Percentiles rank a stretch among this genome's conserved stretches.
Evolutionary conservation across 169 alveolate genomes (phyloP).

Genomic region (Plasmodium relictum): DNA sequence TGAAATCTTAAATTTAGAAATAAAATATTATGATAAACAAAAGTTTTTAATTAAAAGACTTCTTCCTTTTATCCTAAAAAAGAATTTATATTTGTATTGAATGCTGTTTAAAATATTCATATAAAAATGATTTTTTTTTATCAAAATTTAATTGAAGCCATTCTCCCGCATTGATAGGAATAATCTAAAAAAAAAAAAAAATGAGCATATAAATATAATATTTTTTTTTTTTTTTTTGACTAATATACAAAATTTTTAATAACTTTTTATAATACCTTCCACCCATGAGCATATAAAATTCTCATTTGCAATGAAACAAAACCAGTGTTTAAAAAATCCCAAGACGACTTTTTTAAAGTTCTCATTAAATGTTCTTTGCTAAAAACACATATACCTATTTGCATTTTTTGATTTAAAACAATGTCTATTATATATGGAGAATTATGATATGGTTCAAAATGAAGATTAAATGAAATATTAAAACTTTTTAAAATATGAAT

Average conservation of each 20-base stretch:
- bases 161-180: slow-evolving; percentile 67
- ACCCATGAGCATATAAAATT: slow-evolving; percentile 40
- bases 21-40: no score
- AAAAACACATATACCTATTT: slow-evolving; percentile 55
- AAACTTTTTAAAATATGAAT: slow-evolving; percentile 5
- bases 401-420: slow-evolving; percentile 7
- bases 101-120: slow-evolving; percentile 29
- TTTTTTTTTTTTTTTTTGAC: not conserved
- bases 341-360: slow-evolving; percentile 19
- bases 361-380: slow-evolving; percentile 68
- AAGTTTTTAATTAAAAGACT: no score
- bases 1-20: no score
- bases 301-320: slow-evolving; percentile 54
- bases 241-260: not conserved
- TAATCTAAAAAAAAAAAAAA: slow-evolving; percentile 10
- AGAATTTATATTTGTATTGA: slow-evolving; percentile 36
- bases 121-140: slow-evolving; percentile 22
- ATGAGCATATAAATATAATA: not conserved
- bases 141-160: slow-evolving; percentile 49
- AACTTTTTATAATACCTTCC: slow-evolving; percentile 24
- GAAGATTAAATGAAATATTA: slow-evolving; percentile 24
- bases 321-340: slow-evolving; percentile 69
- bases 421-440: slow-evolving; percentile 58
- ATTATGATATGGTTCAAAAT: slow-evolving; percentile 47
- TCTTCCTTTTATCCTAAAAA: not conserved